These are phyloP conservation scores for Suhomyces sp. DNA, from an alignment of 805 yeast species.

Conservation along the genomic window DNA sequence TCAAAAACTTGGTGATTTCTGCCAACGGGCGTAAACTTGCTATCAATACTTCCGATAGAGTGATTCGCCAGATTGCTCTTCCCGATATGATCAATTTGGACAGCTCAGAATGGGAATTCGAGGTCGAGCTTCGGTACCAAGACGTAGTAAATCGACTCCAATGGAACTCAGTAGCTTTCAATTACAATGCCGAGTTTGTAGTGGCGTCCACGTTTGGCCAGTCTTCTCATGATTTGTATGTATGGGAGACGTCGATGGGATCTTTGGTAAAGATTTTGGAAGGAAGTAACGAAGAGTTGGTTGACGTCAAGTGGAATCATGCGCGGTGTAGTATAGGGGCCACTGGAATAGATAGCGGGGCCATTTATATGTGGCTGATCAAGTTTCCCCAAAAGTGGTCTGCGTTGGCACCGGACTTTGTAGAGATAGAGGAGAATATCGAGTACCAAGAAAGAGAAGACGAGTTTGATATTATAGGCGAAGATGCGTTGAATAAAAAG, in stretches of 20 bases:
- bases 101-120: conserved; percentile 49
- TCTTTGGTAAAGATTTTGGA: conserved; percentile 85
- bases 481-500: conserved; percentile 59
- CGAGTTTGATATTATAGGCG: conserved; percentile 80
- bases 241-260: conserved; percentile 91
- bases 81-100: conserved; percentile 40
- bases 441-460: conserved; percentile 87
- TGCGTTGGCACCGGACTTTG: conserved; percentile 94
- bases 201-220: conserved; percentile 83
- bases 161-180: conserved; percentile 80
- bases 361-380: conserved; percentile 77
- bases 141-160: conserved; percentile 85
- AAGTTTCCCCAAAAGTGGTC: conserved; percentile 91
- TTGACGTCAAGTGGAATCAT: conserved; percentile 85
- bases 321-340: conserved; percentile 71
- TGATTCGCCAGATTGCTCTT: conserved; percentile 59
- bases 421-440: conserved; percentile 87
- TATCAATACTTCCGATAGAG: conserved; percentile 73
- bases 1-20: conserved; percentile 64
- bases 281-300: conserved; percentile 85
- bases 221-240: conserved; percentile 81
- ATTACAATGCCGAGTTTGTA: conserved; percentile 74
- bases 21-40: conserved; percentile 61
- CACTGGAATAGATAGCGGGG: conserved; percentile 82
- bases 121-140: conserved; percentile 77